phyloP scores from a whole-genome alignment of 768 basidiomycete species.

The Filobasidium floriforme region DNA sequence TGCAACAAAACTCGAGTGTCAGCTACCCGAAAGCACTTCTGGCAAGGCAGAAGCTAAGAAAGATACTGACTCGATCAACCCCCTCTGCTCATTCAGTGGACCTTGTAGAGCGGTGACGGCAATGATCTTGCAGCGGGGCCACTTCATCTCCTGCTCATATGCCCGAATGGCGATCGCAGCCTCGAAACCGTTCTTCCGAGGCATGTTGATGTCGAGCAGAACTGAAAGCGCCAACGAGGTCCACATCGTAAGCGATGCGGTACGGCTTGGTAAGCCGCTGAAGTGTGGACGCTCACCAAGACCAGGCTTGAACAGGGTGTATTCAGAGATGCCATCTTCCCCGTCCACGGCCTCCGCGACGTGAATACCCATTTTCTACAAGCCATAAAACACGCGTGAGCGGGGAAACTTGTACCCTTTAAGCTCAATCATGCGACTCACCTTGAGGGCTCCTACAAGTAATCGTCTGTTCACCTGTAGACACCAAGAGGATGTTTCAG shows the following conservation, averaged over 20 bases:
- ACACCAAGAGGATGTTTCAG: conserved; percentile 25
- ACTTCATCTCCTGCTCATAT: conserved; percentile 26
- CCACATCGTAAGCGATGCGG: background rate
- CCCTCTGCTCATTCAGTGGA: conserved; percentile 29
- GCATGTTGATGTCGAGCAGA: conserved; percentile 43
- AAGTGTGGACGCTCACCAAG: conserved; percentile 13
- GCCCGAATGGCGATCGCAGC: conserved; percentile 36
- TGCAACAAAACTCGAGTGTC: background rate
- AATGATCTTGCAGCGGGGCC: conserved; percentile 27
- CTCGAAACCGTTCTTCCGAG: conserved; percentile 40
- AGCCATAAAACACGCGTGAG: no score
- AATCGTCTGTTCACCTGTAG: conserved; percentile 19
- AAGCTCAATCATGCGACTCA: background rate
- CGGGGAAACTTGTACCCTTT: background rate
- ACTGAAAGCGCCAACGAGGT: conserved; percentile 15
- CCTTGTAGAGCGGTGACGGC: conserved; percentile 40
- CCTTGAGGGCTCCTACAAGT: conserved; percentile 12
- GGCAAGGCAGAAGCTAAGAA: no score
- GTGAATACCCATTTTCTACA: conserved; percentile 15
- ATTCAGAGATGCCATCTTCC: conserved; percentile 33
- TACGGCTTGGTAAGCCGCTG: background rate
- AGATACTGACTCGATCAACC: conserved; percentile 29
- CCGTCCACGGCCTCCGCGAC: conserved; percentile 40
- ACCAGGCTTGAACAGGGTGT: conserved; percentile 29
- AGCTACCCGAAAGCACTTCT: background rate